phyloP scores from a whole-genome alignment of 495 filamentous ascomycete species.

The Penicillium pancosmium region DNA sequence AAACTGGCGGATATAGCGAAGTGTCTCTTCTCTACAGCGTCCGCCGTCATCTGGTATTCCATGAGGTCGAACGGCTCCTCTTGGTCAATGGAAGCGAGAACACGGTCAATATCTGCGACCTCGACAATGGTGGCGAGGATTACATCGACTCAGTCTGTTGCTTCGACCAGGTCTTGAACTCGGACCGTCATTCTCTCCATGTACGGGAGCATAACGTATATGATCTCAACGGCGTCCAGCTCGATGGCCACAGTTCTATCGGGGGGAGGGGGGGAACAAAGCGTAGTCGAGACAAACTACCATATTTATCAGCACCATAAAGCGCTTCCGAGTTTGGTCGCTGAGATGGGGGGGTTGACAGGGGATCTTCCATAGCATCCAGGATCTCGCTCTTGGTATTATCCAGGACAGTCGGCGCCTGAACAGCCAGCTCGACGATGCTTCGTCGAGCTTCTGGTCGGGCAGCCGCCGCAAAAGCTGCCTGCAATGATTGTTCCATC shows the following conservation, averaged over 20 bases:
- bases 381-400: slow-evolving; percentile 13
- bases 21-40: too few species aligned
- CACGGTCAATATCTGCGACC: not conserved
- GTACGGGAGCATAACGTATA: slow-evolving; percentile 15
- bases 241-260: slow-evolving; percentile 12
- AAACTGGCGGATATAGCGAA: too few species aligned
- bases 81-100: not conserved
- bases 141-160: not conserved
- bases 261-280: slow-evolving; percentile 20
- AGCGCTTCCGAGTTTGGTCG: slow-evolving; percentile 16
- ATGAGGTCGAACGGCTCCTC: not conserved
- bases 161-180: slow-evolving; percentile 13
- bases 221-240: slow-evolving; percentile 11
- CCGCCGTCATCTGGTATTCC: too few species aligned
- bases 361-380: slow-evolving; percentile 20
- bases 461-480: slow-evolving; percentile 28
- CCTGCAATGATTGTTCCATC: slow-evolving; percentile 20
- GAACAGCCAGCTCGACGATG: slow-evolving; percentile 19
- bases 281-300: slow-evolving; percentile 25
- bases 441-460: slow-evolving; percentile 21
- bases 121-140: not conserved
- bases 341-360: slow-evolving; percentile 14
- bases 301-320: slow-evolving; percentile 29
- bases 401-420: not conserved
- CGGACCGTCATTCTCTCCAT: slow-evolving; percentile 3